phyloP scores from a whole-genome alignment of 768 basidiomycete species.

The Phylloporus sp. region DNA sequence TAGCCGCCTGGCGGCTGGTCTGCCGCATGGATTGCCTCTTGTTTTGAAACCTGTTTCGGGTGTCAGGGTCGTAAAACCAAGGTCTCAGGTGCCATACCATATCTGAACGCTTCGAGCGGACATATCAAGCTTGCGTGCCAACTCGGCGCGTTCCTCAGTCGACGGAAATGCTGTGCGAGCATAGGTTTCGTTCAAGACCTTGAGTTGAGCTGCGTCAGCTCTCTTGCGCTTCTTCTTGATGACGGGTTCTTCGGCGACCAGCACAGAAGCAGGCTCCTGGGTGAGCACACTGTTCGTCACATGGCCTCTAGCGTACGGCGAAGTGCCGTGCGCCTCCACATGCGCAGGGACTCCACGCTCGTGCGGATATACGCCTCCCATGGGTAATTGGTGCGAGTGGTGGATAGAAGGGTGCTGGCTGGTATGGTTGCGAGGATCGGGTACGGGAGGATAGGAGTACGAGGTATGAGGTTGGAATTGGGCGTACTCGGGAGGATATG shows the following conservation, averaged over 20 bases:
- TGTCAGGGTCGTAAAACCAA: conserved; percentile 18
- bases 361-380: conserved; percentile 24
- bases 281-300: conserved; percentile 31
- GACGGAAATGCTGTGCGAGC: conserved; percentile 81
- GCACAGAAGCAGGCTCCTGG: conserved; percentile 30
- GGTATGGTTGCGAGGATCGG: conserved; percentile 34
- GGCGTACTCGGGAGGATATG: conserved; percentile 53
- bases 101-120: conserved; percentile 82
- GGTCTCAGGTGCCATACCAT: conserved; percentile 46
- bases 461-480: conserved; percentile 38
- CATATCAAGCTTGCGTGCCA: conserved; percentile 78
- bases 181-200: conserved; percentile 77
- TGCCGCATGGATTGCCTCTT: conserved; percentile 81
- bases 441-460: conserved; percentile 32
- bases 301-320: conserved; percentile 47
- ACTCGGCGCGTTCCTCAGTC: conserved; percentile 74
- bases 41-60: conserved; percentile 70
- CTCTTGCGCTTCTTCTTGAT: conserved; percentile 88
- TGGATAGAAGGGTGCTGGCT: conserved; percentile 23
- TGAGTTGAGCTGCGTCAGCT: conserved; percentile 74
- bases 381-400: conserved; percentile 27
- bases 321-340: conserved; percentile 36
- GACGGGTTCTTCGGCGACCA: conserved; percentile 54
- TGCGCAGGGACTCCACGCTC: conserved; percentile 37
- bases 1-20: conserved; percentile 59